Evolutionary conservation across 2,329 filamentous ascomycete species (phyloP), one percentile per base, ranked within the genome.

Genomic region (Trichoderma pleuroti): DNA sequence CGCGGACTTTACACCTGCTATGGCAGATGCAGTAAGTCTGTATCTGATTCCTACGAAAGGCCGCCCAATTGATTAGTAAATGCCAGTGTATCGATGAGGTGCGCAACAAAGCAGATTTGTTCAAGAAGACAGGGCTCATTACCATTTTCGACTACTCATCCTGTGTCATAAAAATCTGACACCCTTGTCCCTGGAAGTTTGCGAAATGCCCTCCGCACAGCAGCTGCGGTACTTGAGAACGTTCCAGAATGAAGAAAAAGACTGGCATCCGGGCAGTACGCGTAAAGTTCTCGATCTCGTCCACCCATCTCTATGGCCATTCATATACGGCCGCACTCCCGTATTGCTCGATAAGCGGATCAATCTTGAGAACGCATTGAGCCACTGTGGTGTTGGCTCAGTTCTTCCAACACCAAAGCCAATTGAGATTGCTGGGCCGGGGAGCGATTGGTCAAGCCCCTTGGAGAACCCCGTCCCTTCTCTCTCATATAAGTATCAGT

Each of bases 291-390:
- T 90, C 0, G 86, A 92, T 75, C 79, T 92, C 1, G 84, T 92
- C 6, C 85, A 92, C 73, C 89, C 90, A 1, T 91, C 88, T 0
- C 80, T 92, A 8, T 92, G 85, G 73, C 88, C 90, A 0, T 77
- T 92, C 0, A 76, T 87, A 1, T 89, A 87, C 73, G 87, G 86
- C 0, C 77, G 78, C 16, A 84, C 83, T 2, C 80, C 81, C 4
- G 74, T 80, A 18, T 57, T 81, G 1, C 59, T 74, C 1, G 68
- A 79, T 52, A 74, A 72, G 46, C 72, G 73, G 2, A 77, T 82
- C 54, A 80, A 82, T 4, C 73, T 88, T 1, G 68, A 76, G 5
- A 74, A 80, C 56, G 80, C 80, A 11, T 75, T 85, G 4, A 72
- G 77, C 0, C 69, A 77, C 57, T 81, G 79, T 57, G 78, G 81